Conservation (phyloP, 1,139 yeast species). For the Kodamaea sp. region DNA sequence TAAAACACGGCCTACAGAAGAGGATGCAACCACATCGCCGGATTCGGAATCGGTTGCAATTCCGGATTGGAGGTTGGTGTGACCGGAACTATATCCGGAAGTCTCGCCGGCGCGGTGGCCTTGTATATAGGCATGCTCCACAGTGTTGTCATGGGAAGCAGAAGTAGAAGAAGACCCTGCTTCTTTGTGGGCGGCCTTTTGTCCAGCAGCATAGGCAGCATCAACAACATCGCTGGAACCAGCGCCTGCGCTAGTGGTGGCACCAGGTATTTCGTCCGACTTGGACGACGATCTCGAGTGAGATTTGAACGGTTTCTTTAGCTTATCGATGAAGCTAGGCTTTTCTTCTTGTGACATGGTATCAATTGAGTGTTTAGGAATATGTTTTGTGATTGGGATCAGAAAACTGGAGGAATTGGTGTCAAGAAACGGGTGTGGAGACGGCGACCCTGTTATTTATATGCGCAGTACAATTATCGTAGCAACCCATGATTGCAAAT, state of each 20-base stretch:
- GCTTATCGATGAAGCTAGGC: slow-evolving; percentile 24
- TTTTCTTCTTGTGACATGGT: slow-evolving; percentile 20
- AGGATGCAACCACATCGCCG: slow-evolving; percentile 13
- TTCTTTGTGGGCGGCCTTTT: slow-evolving; percentile 1
- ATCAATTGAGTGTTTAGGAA: too few relatives aligned
- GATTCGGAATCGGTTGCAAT: slow-evolving; percentile 1
- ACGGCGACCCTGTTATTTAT: too few relatives aligned
- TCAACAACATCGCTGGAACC: slow-evolving; percentile 1
- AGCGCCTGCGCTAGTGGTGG: slow-evolving; percentile 1
- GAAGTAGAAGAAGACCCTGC: slow-evolving; percentile 9
- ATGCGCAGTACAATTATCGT: too few relatives aligned
- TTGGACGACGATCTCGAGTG: slow-evolving; percentile 22
- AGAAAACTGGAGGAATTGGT: too few relatives aligned
- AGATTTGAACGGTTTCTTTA: slow-evolving; percentile 31
- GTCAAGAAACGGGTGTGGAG: too few relatives aligned
- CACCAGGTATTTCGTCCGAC: slow-evolving; percentile 6
- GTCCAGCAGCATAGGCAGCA: slow-evolving; percentile 6
- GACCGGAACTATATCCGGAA: slow-evolving; percentile 1
- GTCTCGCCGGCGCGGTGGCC: slow-evolving; percentile 17
- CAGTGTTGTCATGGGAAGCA: slow-evolving; percentile 6
- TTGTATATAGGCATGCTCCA: slow-evolving; percentile 24
- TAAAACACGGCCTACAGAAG: slow-evolving; percentile 33
- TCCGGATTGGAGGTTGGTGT: neutral
- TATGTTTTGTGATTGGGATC: too few relatives aligned
- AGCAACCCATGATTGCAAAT: neutral